Evolutionary conservation across 1,284 basidiomycete species (phyloP).

Genomic region (Anthracocystis panici-leucophaei): DNA sequence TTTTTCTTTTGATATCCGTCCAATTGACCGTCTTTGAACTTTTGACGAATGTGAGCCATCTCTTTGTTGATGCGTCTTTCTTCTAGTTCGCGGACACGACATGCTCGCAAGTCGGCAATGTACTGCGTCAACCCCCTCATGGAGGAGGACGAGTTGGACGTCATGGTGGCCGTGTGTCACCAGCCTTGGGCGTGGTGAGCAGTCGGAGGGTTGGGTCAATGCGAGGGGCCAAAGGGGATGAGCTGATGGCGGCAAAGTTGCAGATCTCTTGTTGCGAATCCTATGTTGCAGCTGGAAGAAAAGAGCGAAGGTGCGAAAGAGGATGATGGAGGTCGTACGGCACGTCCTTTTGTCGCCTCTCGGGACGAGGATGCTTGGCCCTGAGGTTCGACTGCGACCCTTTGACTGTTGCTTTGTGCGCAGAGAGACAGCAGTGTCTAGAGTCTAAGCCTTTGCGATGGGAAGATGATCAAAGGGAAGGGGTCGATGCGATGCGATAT

Average conservation of each 20-base stretch:
- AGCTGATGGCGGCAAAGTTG: background rate
- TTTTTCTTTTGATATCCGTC: constrained; percentile 99
- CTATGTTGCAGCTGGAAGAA: background rate
- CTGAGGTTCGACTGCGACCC: too few relatives aligned
- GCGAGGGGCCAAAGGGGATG: background rate
- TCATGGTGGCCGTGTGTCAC: constrained; percentile 20
- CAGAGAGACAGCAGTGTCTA: too few relatives aligned
- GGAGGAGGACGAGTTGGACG: constrained; percentile 48
- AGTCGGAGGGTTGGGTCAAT: background rate
- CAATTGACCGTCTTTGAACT: constrained; percentile 98
- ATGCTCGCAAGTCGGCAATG: constrained; percentile 96
- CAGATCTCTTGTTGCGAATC: background rate
- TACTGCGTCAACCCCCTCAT: constrained; percentile 76
- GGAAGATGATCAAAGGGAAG: constrained; percentile 12
- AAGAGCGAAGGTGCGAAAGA: background rate
- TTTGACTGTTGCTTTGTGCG: too few relatives aligned
- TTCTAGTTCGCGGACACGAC: constrained; percentile 73
- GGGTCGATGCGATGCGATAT: too few relatives aligned
- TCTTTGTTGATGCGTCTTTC: constrained; percentile 99
- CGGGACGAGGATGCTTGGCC: background rate
- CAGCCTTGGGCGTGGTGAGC: background rate
- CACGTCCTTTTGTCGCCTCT: background rate
- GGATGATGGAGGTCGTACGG: constrained; percentile 7
- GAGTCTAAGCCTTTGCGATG: background rate
- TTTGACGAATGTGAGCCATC: constrained; percentile 99